These are phyloP conservation scores for Sugiyamaella japonica DNA, from an alignment of 1,139 yeast species.

Conservation along the genomic window DNA sequence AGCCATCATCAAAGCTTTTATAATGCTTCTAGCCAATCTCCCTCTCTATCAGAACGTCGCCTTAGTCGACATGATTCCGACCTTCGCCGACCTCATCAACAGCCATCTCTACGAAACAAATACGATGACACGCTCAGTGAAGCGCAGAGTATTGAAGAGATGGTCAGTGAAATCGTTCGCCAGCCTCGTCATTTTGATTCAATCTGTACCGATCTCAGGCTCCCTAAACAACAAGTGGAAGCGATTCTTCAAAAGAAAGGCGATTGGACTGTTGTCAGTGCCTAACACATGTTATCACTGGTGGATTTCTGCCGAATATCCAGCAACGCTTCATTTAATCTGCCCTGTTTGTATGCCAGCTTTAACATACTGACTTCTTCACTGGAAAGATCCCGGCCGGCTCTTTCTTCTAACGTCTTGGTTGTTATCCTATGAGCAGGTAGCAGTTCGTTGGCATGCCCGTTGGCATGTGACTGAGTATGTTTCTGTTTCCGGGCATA, in stretches of 20 bases:
- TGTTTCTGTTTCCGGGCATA: slow-evolving; percentile 23
- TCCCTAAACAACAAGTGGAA: slow-evolving; percentile 54
- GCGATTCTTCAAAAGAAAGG: slow-evolving; percentile 31
- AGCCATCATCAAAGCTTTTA: slow-evolving; percentile 6
- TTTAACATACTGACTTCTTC: slow-evolving; percentile 37
- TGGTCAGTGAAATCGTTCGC: slow-evolving; percentile 51
- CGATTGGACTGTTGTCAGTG: slow-evolving; percentile 36
- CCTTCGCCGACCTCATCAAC: slow-evolving; percentile 19
- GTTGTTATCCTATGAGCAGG: slow-evolving; percentile 29
- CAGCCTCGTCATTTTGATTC: slow-evolving; percentile 64
- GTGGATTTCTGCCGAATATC: slow-evolving; percentile 41
- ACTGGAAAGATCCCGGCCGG: slow-evolving; percentile 40
- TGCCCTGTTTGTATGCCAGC: slow-evolving; percentile 43
- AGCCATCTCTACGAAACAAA: slow-evolving; percentile 1
- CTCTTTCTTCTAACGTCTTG: slow-evolving; percentile 33
- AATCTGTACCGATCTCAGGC: slow-evolving; percentile 66
- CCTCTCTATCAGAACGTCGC: slow-evolving; percentile 33
- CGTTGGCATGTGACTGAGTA: slow-evolving; percentile 25
- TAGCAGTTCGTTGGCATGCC: slow-evolving; percentile 6
- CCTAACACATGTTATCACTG: slow-evolving; percentile 43
- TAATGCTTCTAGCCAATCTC: slow-evolving; percentile 1
- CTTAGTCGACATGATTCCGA: slow-evolving; percentile 12
- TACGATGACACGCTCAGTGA: slow-evolving; percentile 12
- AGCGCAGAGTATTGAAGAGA: slow-evolving; percentile 41
- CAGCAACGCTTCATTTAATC: slow-evolving; percentile 46